Evolutionary conservation across 345 rosid species (phyloP).

Genomic region (Gossypium turneri): DNA sequence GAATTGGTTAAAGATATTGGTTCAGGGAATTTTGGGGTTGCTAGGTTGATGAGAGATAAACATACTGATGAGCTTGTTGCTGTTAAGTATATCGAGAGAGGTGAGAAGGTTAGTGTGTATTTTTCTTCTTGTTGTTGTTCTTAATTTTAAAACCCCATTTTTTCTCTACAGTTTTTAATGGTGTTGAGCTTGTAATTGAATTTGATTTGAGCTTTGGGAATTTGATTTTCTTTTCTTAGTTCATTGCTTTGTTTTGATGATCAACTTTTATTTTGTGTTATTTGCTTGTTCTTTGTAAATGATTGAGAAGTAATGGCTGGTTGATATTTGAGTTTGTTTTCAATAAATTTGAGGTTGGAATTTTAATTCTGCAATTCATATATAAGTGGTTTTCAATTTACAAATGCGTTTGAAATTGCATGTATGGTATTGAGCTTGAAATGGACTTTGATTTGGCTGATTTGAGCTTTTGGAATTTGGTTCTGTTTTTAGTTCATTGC

Average conservation of each 20-base stretch:
- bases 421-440: neutral
- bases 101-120: conserved; percentile 52
- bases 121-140: neutral
- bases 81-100: conserved; percentile 84
- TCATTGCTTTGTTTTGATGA: neutral
- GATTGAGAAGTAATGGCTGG: too few species aligned
- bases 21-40: conserved; percentile 76
- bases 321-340: too few species aligned
- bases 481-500: neutral
- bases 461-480: neutral
- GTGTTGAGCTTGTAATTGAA: neutral
- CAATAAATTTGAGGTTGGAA: too few species aligned
- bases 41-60: conserved; percentile 73
- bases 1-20: conserved; percentile 75
- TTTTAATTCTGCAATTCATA: too few species aligned
- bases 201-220: neutral
- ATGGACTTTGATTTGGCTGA: neutral
- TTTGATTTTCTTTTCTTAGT: neutral
- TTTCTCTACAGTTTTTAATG: neutral
- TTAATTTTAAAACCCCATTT: neutral
- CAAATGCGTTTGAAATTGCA: too few species aligned
- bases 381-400: too few species aligned
- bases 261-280: too few species aligned
- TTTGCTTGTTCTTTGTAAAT: too few species aligned
- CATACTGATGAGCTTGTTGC: conserved; percentile 70